These are phyloP conservation scores for Vanrija humicola DNA, from an alignment of 1,284 basidiomycete species.

Conservation along the genomic window DNA sequence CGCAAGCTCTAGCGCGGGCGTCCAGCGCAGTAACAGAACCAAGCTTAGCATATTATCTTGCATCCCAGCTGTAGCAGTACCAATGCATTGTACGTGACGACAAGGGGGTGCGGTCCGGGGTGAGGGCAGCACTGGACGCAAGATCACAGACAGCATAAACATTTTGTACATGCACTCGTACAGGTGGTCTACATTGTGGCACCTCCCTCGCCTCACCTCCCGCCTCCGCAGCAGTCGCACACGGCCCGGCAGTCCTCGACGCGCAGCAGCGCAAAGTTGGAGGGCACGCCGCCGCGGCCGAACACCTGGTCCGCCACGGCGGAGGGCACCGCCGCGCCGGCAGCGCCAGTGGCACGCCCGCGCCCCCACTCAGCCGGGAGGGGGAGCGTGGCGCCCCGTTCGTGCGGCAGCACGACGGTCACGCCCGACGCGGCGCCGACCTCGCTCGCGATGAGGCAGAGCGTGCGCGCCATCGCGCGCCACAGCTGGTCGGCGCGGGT, in stretches of 20 bases:
- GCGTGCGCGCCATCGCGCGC: background rate
- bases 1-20: constrained; percentile 9
- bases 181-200: background rate
- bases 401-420: background rate
- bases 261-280: background rate
- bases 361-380: background rate
- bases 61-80: background rate
- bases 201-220: too few relatives aligned
- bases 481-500: background rate
- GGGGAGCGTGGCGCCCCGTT: background rate
- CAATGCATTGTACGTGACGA: too few relatives aligned
- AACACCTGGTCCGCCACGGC: too few relatives aligned
- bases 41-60: background rate
- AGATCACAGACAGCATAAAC: background rate
- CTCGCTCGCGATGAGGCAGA: background rate
- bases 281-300: too few relatives aligned
- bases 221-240: too few relatives aligned
- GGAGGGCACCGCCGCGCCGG: background rate
- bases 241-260: background rate
- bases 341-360: background rate
- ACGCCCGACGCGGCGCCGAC: background rate
- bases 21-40: too few relatives aligned
- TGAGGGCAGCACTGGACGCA: background rate
- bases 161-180: background rate
- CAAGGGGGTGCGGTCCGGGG: too few relatives aligned